Evolutionary conservation across 2,329 filamentous ascomycete genomes (phyloP).

Genomic region (Thermoascus crustaceus): DNA sequence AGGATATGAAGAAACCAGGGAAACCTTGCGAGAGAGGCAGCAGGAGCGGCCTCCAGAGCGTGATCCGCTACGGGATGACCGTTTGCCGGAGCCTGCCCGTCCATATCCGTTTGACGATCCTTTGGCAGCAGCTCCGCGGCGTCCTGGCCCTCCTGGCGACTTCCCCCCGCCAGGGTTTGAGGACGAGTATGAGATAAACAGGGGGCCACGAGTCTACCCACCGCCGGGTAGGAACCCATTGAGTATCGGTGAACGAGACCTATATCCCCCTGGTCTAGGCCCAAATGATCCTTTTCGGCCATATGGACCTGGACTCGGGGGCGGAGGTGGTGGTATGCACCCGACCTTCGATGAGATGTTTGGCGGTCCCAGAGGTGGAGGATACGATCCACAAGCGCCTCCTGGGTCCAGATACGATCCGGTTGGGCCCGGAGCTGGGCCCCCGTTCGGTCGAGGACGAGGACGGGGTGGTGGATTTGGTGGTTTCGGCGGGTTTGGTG

Average conservation of each 20-base stretch:
- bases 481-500: constrained; percentile 47
- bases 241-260: constrained; percentile 73
- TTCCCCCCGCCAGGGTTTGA: constrained; percentile 87
- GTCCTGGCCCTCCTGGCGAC: constrained; percentile 60
- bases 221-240: constrained; percentile 49
- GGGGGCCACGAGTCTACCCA: constrained; percentile 49
- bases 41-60: constrained; percentile 33
- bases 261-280: constrained; percentile 79
- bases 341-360: constrained; percentile 92
- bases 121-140: constrained; percentile 51
- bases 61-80: constrained; percentile 45
- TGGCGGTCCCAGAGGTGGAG: constrained; percentile 46
- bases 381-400: constrained; percentile 64
- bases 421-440: constrained; percentile 59
- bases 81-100: constrained; percentile 52
- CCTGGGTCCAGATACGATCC: constrained; percentile 92
- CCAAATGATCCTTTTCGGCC: constrained; percentile 73
- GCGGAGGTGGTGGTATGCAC: constrained; percentile 77
- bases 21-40: constrained; percentile 31
- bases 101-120: constrained; percentile 62
- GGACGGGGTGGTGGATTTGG: constrained; percentile 42
- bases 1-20: constrained; percentile 59
- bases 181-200: constrained; percentile 78
- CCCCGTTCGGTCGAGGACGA: constrained; percentile 39
- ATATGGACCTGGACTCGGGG: constrained; percentile 54